These are phyloP conservation scores for Monilinia laxa DNA, from an alignment of 2,329 filamentous ascomycete species.

Conservation along the genomic window DNA sequence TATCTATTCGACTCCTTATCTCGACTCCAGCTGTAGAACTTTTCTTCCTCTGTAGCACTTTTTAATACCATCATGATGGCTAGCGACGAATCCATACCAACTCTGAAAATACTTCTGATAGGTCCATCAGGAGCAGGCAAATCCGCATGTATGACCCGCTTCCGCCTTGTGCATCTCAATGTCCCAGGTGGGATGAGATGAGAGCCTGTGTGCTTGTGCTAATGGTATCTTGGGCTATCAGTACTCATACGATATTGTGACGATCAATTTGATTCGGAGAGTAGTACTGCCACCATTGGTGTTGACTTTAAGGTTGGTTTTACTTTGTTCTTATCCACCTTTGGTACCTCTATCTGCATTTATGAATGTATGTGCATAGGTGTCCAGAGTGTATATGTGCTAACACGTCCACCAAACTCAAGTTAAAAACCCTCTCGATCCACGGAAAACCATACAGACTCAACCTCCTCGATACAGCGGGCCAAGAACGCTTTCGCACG, in stretches of 20 bases:
- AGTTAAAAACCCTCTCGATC: constrained; percentile 55
- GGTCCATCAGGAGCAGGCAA: constrained; percentile 57
- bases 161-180: constrained; percentile 19
- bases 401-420: not conserved
- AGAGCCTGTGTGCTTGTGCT: constrained; percentile 1
- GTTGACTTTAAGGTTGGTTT: constrained; percentile 55
- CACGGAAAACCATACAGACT: constrained; percentile 52
- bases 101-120: constrained; percentile 55
- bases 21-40: not conserved
- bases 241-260: constrained; percentile 57
- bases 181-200: constrained; percentile 13
- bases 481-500: constrained; percentile 92
- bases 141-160: constrained; percentile 45
- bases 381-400: not conserved
- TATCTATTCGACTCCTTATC: not conserved
- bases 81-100: constrained; percentile 49
- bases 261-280: constrained; percentile 57
- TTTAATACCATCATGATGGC: constrained; percentile 40
- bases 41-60: not conserved
- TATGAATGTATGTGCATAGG: not conserved
- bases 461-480: constrained; percentile 76
- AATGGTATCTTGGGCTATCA: constrained; percentile 32
- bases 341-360: too few relatives aligned
- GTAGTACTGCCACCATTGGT: constrained; percentile 55
- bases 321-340: not conserved